phyloP scores from a whole-genome alignment of 345 rosid genomes.

The Hypericum androsaemum region DNA sequence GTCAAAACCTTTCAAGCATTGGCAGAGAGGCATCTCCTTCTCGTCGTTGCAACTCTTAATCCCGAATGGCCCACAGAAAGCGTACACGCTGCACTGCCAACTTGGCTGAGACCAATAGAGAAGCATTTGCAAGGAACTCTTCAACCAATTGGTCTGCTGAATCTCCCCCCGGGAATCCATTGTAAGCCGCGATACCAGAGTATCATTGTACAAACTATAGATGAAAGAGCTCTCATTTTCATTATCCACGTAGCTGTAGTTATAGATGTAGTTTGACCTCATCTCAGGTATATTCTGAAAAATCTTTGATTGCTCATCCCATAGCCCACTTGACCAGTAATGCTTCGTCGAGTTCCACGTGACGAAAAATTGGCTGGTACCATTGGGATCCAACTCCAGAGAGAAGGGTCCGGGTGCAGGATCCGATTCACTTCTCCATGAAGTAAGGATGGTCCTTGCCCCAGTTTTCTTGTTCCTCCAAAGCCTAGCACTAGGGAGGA shows the following conservation, averaged over 20 bases:
- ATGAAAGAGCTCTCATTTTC: conserved; percentile 26
- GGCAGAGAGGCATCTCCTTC: neutral
- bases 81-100: neutral
- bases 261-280: conserved; percentile 10
- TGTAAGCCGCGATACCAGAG: neutral
- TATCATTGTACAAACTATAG: conserved; percentile 14
- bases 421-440: neutral
- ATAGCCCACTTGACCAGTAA: neutral
- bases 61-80: neutral
- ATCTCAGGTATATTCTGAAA: conserved; percentile 19
- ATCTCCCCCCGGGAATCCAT: conserved; percentile 6
- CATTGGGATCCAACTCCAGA: neutral
- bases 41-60: neutral
- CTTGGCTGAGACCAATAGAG: neutral
- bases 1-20: neutral
- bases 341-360: neutral
- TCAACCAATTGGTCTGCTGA: neutral
- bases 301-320: neutral
- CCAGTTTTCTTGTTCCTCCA: neutral
- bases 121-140: neutral
- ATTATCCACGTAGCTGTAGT: conserved; percentile 12
- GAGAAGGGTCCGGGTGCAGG: neutral
- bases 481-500: neutral
- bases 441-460: neutral
- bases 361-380: neutral